Evolutionary conservation across 169 alveolate genomes (phyloP), one percentile per base, ranked within the genome.

Genomic region (Ichthyophthirius multifiliis): DNA sequence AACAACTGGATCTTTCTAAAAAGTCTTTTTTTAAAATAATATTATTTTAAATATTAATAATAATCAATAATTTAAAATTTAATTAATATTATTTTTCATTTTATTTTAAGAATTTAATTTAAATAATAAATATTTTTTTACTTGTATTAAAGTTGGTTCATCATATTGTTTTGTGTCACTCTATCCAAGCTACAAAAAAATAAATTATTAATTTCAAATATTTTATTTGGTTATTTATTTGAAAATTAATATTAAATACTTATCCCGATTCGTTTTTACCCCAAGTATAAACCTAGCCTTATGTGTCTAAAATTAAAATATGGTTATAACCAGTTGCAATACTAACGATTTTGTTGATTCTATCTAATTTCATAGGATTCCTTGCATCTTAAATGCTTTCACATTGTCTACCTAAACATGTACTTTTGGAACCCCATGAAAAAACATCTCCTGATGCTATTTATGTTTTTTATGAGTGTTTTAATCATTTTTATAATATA

Each of bases 231-330:
- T 48, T 43, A 12, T 20, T 23, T 18, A 34, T 16, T n/a, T 20
- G 1, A n/a, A 7, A 27, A 2, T 44, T 31, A 31, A 0, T 12
- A 13, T 16, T 34, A 18, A 82, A 85, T 10, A 86, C 82, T 63
- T 86, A 65, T 18, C 89, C 89, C 43, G 16, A 30, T 35, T 86
- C 92, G 65, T 86, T 86, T 76, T 81, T 80, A 20, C 92, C 92
- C 92, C 92, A 86, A 9, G 87, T 27, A 39, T 74, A 86, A 6
- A 86, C 83, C 18, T 74, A 44, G 1, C 92, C 92, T 47, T 65
- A 18, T 3, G 67, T 32, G 63, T 84, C 71, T 5, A 86, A 67
- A 1, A 86, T 89, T 30, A 86, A 62, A 13, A 82, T 83, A 71
- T 86, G 92, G 20, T 73, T 65, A 37, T 74, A 67, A 9, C 92